Percentiles rank a stretch among this genome's conserved stretches.
Conservation (phyloP, 768 basidiomycete genomes). For the Sistotremastrum niveocremeum region DNA sequence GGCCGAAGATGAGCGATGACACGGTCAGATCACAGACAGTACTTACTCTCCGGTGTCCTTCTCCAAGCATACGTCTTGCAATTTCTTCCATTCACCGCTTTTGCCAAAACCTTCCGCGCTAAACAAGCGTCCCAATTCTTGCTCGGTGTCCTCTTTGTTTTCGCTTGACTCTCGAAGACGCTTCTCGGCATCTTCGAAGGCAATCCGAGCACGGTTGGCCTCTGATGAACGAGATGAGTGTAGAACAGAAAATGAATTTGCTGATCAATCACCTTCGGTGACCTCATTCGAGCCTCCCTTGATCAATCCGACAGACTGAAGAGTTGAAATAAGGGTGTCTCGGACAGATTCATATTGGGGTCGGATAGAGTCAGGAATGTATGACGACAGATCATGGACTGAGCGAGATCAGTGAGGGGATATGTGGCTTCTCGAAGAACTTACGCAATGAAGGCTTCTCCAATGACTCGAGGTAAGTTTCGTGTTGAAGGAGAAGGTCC, state of each 20-base stretch:
- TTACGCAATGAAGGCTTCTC: constrained; percentile 40
- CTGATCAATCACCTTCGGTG: constrained; percentile 20
- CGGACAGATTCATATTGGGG: constrained; percentile 62
- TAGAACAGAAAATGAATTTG: neutral
- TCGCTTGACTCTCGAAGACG: constrained; percentile 37
- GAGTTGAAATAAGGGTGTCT: constrained; percentile 43
- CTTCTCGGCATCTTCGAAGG: constrained; percentile 48
- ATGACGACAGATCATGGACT: constrained; percentile 47
- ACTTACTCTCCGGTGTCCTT: constrained; percentile 85
- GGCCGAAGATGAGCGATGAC: neutral
- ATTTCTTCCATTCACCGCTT: constrained; percentile 92
- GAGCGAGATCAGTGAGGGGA: neutral
- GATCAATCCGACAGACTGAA: constrained; percentile 52
- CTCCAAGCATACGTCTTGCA: constrained; percentile 68
- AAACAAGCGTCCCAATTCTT: constrained; percentile 55
- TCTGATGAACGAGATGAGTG: constrained; percentile 21
- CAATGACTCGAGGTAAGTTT: constrained; percentile 45
- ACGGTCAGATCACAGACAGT: neutral
- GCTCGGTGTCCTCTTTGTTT: constrained; percentile 39
- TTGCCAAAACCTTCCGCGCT: constrained; percentile 52
- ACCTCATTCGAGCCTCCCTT: constrained; percentile 23
- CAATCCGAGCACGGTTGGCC: constrained; percentile 48
- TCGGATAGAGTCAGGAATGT: constrained; percentile 71
- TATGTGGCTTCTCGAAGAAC: constrained; percentile 14
- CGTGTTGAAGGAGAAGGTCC: constrained; percentile 63